phyloP scores from a whole-genome alignment of 2,329 filamentous ascomycete species.

The Fusarium mangiferae region DNA sequence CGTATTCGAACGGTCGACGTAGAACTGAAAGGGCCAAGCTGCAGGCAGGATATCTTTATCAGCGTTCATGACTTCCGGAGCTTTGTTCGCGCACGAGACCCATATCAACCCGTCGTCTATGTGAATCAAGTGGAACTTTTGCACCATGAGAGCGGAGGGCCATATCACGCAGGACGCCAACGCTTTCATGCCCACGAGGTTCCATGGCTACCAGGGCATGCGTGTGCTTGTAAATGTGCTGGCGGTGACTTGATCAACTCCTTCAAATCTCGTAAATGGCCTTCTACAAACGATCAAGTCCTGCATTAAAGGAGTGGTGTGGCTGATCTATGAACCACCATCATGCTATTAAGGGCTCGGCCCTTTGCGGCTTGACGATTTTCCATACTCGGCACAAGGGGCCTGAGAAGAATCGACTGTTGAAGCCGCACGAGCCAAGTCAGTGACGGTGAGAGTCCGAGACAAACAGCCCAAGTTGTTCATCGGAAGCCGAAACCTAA shows the following conservation, averaged over 20 bases:
- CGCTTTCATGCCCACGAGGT: constrained; percentile 2
- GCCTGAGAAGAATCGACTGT: constrained; percentile 14
- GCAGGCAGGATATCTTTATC: constrained; percentile 23
- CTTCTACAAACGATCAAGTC: constrained; percentile 34
- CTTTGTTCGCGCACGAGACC: constrained; percentile 27
- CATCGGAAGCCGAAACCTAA: constrained; percentile 21
- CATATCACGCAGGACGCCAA: constrained; percentile 15
- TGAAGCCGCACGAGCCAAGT: constrained; percentile 28
- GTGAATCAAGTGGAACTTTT: constrained; percentile 37
- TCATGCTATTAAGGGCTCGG: constrained; percentile 9
- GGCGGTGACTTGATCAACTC: constrained; percentile 10
- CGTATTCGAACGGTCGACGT: constrained; percentile 24
- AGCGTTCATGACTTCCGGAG: constrained; percentile 5
- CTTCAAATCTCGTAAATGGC: constrained; percentile 16
- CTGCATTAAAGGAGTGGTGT: constrained; percentile 24
- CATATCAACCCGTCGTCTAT: constrained; percentile 6
- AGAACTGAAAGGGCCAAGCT: neutral
- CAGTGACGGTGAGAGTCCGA: constrained; percentile 24
- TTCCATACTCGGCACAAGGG: constrained; percentile 9
- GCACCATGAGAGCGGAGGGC: constrained; percentile 30
- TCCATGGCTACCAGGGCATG: constrained; percentile 12
- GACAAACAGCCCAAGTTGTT: constrained; percentile 6
- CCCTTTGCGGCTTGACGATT: constrained; percentile 20
- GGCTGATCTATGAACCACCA: constrained; percentile 23
- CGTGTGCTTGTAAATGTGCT: neutral